Evolutionary conservation across 2,329 filamentous ascomycete species (phyloP).

Genomic region (Diplodia intermedia): DNA sequence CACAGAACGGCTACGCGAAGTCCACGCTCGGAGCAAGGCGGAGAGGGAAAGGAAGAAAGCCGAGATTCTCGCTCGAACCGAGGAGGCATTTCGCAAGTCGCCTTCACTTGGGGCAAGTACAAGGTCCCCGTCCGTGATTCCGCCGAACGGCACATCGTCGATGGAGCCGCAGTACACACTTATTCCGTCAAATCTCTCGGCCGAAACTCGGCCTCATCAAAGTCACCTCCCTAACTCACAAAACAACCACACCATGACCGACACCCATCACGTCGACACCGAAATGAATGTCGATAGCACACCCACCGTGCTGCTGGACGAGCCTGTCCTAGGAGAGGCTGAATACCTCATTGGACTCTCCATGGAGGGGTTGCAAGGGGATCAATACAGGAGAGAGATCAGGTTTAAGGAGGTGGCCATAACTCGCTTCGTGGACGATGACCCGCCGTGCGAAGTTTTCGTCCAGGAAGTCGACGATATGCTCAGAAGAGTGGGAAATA

Average conservation of each 20-base stretch:
- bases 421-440: slow-evolving; percentile 9
- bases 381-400: slow-evolving; percentile 27
- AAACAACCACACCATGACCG: background rate
- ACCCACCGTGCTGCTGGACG: slow-evolving; percentile 4
- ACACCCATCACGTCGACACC: background rate
- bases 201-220: background rate
- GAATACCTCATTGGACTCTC: slow-evolving; percentile 31
- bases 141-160: background rate
- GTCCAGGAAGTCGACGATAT: background rate
- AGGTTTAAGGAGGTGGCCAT: slow-evolving; percentile 11
- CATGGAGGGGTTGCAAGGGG: slow-evolving; percentile 29
- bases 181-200: slow-evolving; percentile 16
- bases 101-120: slow-evolving; percentile 9
- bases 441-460: background rate
- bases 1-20: slow-evolving; percentile 12
- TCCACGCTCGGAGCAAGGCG: background rate
- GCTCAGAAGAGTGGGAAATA: slow-evolving; percentile 11
- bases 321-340: slow-evolving; percentile 4
- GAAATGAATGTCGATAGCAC: slow-evolving; percentile 13
- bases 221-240: slow-evolving; percentile 1
- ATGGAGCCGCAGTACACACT: slow-evolving; percentile 21
- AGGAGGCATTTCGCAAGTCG: background rate
- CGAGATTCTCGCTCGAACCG: background rate
- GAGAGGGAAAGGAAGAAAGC: slow-evolving; percentile 20
- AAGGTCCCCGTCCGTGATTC: slow-evolving; percentile 18